Conservation (phyloP, 176 grass and related monocot genomes). For the Oryza brachyantha region DNA sequence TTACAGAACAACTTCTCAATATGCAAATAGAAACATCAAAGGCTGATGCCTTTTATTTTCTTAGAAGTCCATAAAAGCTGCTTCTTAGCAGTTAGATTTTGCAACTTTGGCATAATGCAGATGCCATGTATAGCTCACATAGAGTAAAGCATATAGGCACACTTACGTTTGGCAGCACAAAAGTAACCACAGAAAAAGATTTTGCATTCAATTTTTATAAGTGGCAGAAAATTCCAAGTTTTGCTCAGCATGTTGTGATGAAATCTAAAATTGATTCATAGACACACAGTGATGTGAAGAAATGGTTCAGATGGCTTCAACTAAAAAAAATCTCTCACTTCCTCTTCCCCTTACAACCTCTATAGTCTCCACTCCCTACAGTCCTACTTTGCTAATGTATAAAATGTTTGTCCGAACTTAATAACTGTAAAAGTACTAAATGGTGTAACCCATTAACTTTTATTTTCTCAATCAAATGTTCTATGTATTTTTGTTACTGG, state of each 20-base stretch:
- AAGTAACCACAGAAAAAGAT: slow-evolving; percentile 2
- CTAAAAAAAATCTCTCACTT: background rate
- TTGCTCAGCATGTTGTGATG: background rate
- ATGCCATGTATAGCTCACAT: background rate
- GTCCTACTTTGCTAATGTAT: background rate
- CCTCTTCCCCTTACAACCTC: background rate
- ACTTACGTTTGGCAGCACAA: background rate
- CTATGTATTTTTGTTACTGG: background rate
- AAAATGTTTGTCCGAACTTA: slow-evolving; percentile 1
- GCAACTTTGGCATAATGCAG: background rate
- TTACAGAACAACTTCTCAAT: background rate
- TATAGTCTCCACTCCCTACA: background rate
- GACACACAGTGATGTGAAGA: background rate
- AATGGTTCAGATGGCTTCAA: background rate
- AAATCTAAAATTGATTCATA: background rate
- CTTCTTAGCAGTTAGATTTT: background rate
- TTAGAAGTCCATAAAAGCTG: slow-evolving; percentile 5
- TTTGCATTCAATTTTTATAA: background rate
- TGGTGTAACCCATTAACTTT: background rate
- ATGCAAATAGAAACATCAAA: slow-evolving; percentile 1
- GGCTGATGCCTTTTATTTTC: background rate
- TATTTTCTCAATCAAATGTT: background rate
- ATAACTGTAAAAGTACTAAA: background rate
- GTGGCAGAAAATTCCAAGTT: background rate
- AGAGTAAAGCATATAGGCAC: background rate